Evolutionary conservation across 2,329 filamentous ascomycete species (phyloP), one percentile per base, ranked within the genome.

Genomic region (Epichloe scottii): DNA sequence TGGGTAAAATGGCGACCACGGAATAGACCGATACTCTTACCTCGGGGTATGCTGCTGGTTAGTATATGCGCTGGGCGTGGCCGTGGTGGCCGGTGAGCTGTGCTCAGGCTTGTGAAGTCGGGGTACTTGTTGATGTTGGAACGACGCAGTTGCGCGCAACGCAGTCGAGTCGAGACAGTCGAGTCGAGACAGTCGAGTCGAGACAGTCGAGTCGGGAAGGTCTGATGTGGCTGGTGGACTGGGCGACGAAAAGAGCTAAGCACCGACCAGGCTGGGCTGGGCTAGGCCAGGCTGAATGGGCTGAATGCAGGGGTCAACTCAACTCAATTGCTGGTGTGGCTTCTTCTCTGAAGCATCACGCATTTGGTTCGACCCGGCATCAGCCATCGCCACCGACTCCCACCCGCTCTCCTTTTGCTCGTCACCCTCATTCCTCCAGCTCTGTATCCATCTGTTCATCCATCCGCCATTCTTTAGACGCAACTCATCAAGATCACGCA

Each of bases 61-160:
- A 68, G 64, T 67, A 65, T 42, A 53, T 40, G 34, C 34, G 19
- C 45, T 39, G 30, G 4, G 21, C 30, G 44, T 53, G 62, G 63
- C 64, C 65, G 57, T 56, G 60, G 59, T 63, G 63, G 57, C 60
- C 58, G 59, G 54, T 52, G 60, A 58, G 59, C 47, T 44, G 55
- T 49, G 50, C 40, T 55, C 49, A 50, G 54, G 48, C 48, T 50
- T 30, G 42, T 30, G 12, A 11, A 35, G 26, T 37, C 12, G 30
- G 19, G 23, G 39, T 39, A 5, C 56, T 62, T 67, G 64, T 67
- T 66, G 64, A 67, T 57, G 63, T 60, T 62, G 54, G 44, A 26
- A 17, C 2, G 11, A 15, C 41, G 45, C 46, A 34, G 46, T 19
- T 12, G 23, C 30, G 21, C 0, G 26, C 26, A 30, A 10, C 30